phyloP scores from a whole-genome alignment of 192 early-diverging fungal genomes.

The Mortierella claussenii region DNA sequence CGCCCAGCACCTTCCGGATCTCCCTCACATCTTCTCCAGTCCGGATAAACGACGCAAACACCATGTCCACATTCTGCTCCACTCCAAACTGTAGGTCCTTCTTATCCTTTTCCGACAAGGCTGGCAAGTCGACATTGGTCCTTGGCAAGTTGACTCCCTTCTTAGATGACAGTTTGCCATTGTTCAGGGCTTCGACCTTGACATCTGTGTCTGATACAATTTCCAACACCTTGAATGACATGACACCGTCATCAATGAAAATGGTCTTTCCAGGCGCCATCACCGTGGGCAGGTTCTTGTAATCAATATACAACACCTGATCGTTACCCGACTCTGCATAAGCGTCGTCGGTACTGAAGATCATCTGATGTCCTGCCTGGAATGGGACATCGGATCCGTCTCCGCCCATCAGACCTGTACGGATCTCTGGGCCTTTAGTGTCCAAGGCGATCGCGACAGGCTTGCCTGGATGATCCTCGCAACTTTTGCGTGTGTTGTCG shows the following conservation, averaged over 20 bases:
- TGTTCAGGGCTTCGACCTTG: conserved; percentile 75
- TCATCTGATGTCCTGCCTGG: conserved; percentile 72
- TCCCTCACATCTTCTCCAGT: conserved; percentile 88
- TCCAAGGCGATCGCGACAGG: conserved; percentile 80
- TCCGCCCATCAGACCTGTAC: conserved; percentile 74
- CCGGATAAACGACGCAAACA: conserved; percentile 95
- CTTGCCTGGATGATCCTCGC: conserved; percentile 51
- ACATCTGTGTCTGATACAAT: conserved; percentile 58
- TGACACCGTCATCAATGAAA: conserved; percentile 92
- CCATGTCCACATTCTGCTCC: conserved; percentile 90
- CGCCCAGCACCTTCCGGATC: conserved; percentile 84
- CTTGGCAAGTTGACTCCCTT: conserved; percentile 95
- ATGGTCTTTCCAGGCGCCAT: conserved; percentile 73
- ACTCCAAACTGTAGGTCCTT: conserved; percentile 87
- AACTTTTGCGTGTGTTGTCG: conserved; percentile 72
- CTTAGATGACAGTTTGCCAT: conserved; percentile 83
- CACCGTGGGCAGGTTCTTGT: conserved; percentile 79
- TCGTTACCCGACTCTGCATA: conserved; percentile 64
- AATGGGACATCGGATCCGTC: conserved; percentile 69
- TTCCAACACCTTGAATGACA: conserved; percentile 92
- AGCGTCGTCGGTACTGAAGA: conserved; percentile 71
- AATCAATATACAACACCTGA: conserved; percentile 77
- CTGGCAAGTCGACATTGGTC: conserved; percentile 86
- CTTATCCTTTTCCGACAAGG: conserved; percentile 92
- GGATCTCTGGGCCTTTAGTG: conserved; percentile 85